Percentiles rank a stretch among this genome's conserved stretches.
phyloP scores from a whole-genome alignment of 768 basidiomycete genomes.

The Termitomyces sp. region DNA sequence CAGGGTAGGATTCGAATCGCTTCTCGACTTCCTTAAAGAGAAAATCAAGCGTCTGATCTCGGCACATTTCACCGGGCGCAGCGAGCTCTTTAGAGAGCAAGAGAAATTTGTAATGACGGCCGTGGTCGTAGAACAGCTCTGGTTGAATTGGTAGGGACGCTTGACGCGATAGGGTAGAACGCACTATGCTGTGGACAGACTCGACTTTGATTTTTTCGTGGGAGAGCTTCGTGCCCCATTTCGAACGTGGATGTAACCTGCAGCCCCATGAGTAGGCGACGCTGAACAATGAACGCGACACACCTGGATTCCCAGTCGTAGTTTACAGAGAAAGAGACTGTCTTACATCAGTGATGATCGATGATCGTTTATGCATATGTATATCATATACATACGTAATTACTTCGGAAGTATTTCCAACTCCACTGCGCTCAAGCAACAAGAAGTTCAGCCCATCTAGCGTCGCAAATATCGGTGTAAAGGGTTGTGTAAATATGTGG shows the following conservation, averaged over 20 bases:
- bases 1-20: slow-evolving; percentile 96
- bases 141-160: background rate
- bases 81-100: slow-evolving; percentile 94
- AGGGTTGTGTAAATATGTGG: no score
- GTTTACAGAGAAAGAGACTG: slow-evolving; percentile 82
- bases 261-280: background rate
- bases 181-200: slow-evolving; percentile 86
- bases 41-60: slow-evolving; percentile 94
- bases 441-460: no score
- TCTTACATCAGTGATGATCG: slow-evolving; percentile 25
- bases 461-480: no score
- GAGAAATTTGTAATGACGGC: slow-evolving; percentile 97
- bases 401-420: no score
- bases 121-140: slow-evolving; percentile 95
- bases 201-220: slow-evolving; percentile 98
- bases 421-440: no score
- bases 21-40: slow-evolving; percentile 99
- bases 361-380: no score
- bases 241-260: slow-evolving; percentile 84
- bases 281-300: background rate
- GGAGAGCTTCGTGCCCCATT: slow-evolving; percentile 91
- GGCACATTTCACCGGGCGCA: slow-evolving; percentile 93
- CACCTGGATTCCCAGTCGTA: slow-evolving; percentile 96
- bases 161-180: slow-evolving; percentile 27
- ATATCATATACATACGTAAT: no score